phyloP scores from a whole-genome alignment of 116 monocot species.

The Posidonia oceanica region DNA sequence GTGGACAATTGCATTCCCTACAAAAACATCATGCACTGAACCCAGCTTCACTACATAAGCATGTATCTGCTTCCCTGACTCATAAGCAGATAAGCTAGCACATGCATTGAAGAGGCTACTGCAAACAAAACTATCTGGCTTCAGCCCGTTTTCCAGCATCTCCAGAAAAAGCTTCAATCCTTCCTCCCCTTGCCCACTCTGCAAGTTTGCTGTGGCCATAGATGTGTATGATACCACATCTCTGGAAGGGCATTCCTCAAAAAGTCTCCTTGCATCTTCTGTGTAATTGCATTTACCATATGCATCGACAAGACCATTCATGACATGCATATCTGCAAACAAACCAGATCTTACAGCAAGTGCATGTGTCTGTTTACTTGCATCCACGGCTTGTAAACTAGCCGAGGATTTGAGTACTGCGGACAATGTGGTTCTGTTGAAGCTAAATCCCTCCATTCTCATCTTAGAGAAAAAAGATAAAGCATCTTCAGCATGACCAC shows the following conservation, averaged over 20 bases:
- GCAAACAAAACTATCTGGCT: constrained; percentile 56
- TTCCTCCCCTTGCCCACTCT: constrained; percentile 61
- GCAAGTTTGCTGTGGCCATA: constrained; percentile 48
- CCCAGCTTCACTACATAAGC: constrained; percentile 42
- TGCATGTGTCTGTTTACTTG: constrained; percentile 39
- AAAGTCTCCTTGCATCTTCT: constrained; percentile 35
- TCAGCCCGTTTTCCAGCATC: constrained; percentile 32
- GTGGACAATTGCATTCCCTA: constrained; percentile 66
- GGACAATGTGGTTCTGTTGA: constrained; percentile 58
- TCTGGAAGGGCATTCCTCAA: constrained; percentile 30
- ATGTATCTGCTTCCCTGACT: constrained; percentile 77
- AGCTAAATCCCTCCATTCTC: constrained; percentile 32
- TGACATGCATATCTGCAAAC: constrained; percentile 41
- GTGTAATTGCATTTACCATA: constrained; percentile 49
- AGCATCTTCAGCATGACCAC: constrained; percentile 32
- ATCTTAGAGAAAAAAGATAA: constrained; percentile 33
- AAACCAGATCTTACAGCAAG: constrained; percentile 34
- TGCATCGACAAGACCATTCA: constrained; percentile 69
- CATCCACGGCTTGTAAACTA: constrained; percentile 18
- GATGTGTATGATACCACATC: constrained; percentile 68
- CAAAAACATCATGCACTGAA: constrained; percentile 43
- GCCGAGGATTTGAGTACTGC: constrained; percentile 62
- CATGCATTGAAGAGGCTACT: constrained; percentile 75
- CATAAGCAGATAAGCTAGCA: constrained; percentile 67
- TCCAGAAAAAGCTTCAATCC: constrained; percentile 46